Evolutionary conservation across 495 filamentous ascomycete species (phyloP).

Genomic region (Xylaria curta): DNA sequence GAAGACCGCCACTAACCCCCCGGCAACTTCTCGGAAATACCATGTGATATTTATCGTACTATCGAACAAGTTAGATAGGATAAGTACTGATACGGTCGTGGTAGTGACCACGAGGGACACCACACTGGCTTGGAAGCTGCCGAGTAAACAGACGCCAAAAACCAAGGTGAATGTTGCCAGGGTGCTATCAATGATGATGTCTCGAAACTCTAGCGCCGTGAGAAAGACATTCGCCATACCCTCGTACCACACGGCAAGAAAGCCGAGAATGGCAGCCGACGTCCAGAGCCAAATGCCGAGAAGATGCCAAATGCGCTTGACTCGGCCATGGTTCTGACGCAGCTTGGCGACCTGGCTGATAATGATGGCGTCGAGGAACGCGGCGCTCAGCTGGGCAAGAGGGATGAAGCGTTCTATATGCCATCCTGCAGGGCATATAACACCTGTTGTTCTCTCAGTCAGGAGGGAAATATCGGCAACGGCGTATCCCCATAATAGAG

Average conservation of each 20-base stretch:
- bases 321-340: constrained; percentile 28
- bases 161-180: constrained; percentile 28
- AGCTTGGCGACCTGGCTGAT: constrained; percentile 32
- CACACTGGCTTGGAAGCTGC: constrained; percentile 29
- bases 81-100: constrained; percentile 30
- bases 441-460: constrained; percentile 33
- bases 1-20: constrained; percentile 31
- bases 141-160: constrained; percentile 33
- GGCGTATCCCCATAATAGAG: constrained; percentile 37
- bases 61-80: constrained; percentile 36
- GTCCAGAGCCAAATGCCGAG: constrained; percentile 30
- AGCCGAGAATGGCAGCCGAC: constrained; percentile 33
- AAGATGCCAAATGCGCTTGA: constrained; percentile 26
- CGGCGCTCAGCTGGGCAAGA: constrained; percentile 34
- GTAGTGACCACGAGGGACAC: constrained; percentile 32
- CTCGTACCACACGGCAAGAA: constrained; percentile 36
- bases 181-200: constrained; percentile 32
- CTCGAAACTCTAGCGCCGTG: constrained; percentile 30
- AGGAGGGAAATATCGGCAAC: constrained; percentile 34
- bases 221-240: constrained; percentile 36
- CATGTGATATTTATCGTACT: constrained; percentile 33
- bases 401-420: constrained; percentile 34
- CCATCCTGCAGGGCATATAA: constrained; percentile 35
- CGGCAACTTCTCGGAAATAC: constrained; percentile 31
- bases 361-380: constrained; percentile 33